phyloP scores from a whole-genome alignment of 768 basidiomycete species.

The Pleurotus ostreatus region DNA sequence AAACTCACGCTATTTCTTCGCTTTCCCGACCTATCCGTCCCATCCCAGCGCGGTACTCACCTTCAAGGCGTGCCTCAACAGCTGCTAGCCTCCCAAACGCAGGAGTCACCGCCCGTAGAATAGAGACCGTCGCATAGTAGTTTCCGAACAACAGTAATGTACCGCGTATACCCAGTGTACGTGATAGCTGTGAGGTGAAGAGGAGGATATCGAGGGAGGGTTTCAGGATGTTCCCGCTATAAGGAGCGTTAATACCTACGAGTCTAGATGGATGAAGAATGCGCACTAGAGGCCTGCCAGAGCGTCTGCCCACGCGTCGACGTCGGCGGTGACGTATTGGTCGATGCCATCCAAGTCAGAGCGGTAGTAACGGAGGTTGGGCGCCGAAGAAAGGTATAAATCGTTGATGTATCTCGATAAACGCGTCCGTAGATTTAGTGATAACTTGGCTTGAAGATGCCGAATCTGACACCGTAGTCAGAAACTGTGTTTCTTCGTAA shows the following conservation, averaged over 20 bases:
- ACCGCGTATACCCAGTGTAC: slow-evolving; percentile 83
- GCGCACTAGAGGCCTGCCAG: slow-evolving; percentile 85
- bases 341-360: slow-evolving; percentile 70
- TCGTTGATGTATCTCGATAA: slow-evolving; percentile 90
- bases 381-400: slow-evolving; percentile 78
- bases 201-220: slow-evolving; percentile 87
- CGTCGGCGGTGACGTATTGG: slow-evolving; percentile 91
- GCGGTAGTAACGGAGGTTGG: slow-evolving; percentile 69
- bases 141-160: slow-evolving; percentile 75
- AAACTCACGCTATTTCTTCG: slow-evolving; percentile 85
- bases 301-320: slow-evolving; percentile 84
- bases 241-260: background rate
- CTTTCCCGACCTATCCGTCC: slow-evolving; percentile 82
- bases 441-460: slow-evolving; percentile 83
- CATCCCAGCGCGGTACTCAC: slow-evolving; percentile 88
- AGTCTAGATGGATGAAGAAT: background rate
- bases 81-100: slow-evolving; percentile 90
- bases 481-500: background rate
- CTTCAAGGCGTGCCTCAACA: slow-evolving; percentile 82
- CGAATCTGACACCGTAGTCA: slow-evolving; percentile 56
- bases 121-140: slow-evolving; percentile 82
- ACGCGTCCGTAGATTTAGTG: slow-evolving; percentile 78
- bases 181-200: slow-evolving; percentile 88
- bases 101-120: slow-evolving; percentile 82
- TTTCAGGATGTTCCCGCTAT: slow-evolving; percentile 89